Base-by-base conservation (phyloP, 768 basidiomycete species). In the Rhizopogon roseolus region DNA sequence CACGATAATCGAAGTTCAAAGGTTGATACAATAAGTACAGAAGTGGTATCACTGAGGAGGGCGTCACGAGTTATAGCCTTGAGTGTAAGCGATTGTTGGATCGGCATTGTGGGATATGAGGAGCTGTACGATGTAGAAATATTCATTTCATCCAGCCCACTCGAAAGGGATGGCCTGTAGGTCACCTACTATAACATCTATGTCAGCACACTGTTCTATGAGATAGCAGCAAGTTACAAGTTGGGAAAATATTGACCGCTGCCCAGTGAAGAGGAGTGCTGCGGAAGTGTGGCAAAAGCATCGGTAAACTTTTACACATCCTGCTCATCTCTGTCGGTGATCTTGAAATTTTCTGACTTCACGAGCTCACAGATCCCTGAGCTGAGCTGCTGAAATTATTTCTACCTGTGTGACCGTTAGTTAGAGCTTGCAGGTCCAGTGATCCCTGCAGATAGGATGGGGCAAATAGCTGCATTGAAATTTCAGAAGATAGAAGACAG, bases 31-130 rank as follows among this genome's bases (percentile, higher is more conserved):
- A 79, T 25, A 97, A 76, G 64, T 93, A 95, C 37, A 98, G 75
- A 37, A 99, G 69, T 0, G 97, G 89, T 95, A 98, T 97, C 57
- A 98, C 90, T 9, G 89, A 92, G 0, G 91, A 94, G 64, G 98
- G 96, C 1, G 93, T 97, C 56, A 95, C 91, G 48, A 99, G 67
- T 98, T 98, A 81, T 98, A 99, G 9, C 95, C 94, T 68, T 99
- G 97, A 0, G 87, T 82, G 71, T 99, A 97, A 55, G 79, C 66
- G 56, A 98, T 86, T 53, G 85, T 91, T 0, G 97, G 95, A 75
- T 98, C 96, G 49, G 96, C 94, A 58, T 86, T 87, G 71, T 95
- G 84, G 2, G 84, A 77, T 60, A 98, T 81, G 55, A 99, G 83
- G 22, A 99, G 79, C 57, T 98, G 95, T 38, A 98, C 88, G 57